Evolutionary conservation across 2,329 filamentous ascomycete genomes (phyloP), one percentile per base, ranked within the genome.

Genomic region (Cercospora citrullina): DNA sequence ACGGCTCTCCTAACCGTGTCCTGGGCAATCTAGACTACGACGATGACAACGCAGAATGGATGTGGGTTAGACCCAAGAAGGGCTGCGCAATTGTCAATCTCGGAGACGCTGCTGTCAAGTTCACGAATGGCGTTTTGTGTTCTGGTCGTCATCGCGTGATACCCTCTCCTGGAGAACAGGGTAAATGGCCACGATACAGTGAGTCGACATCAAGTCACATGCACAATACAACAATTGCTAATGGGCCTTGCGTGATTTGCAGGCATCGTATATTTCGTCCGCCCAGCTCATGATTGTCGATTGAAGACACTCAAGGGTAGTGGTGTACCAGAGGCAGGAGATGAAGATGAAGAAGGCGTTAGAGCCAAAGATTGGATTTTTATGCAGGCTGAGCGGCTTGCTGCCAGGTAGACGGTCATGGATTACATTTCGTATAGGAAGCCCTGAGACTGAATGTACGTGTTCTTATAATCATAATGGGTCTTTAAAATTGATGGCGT

Each of bases 261-360:
- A 39, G 48, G 48, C 72, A 73, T 87, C 16, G 85, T 87, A 10
- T 87, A 87, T 72, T 87, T 87, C 74, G 79, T 82, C 23, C 76
- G 86, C 68, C 85, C 85, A 2, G 83, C 81, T 67, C 81, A 86
- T 75, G 77, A 82, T 16, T 81, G 84, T 39, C 66, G 79, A 36
- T 69, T 85, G 69, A 80, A 77, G 72, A 76, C 79, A 53, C 67
- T 82, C 64, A 77, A 79, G 42, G 77, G 77, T 0, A 59, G 67
- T 8, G 72, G 74, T 0, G 68, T 78, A 5, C 75, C 77, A 9
- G 36, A 73, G n/a, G 66, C 65, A 7, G 74, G 69, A 6, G 76
- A 76, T 18, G 74, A 75, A 65, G 78, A 79, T 36, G 74, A 72
- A 21, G 78, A 81, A 33, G 80, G 75, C 1, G 75, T 80, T 5